Percentiles rank a stretch among this genome's conserved stretches.
Evolutionary conservation across 2,329 filamentous ascomycete species (phyloP).

Genomic region (Domatiomyces catenatus): DNA sequence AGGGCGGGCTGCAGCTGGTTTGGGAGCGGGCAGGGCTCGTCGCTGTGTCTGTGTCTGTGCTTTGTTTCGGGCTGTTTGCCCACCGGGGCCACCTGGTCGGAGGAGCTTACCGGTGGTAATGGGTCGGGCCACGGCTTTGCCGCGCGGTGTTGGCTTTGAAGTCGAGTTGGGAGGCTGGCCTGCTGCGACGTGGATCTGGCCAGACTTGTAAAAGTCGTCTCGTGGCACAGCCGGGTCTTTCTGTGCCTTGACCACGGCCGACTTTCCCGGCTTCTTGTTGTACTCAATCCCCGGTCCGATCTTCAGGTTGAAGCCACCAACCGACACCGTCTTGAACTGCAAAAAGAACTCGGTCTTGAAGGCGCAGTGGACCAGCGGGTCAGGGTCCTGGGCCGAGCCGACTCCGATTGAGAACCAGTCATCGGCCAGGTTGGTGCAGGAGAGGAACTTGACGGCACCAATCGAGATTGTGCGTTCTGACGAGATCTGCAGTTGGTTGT

Average conservation of each 20-base stretch:
- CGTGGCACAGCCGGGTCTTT: slow-evolving; percentile 63
- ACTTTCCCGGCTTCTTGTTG: slow-evolving; percentile 93
- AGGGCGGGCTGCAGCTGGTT: slow-evolving; percentile 24
- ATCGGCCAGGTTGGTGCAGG: slow-evolving; percentile 66
- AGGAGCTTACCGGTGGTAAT: slow-evolving; percentile 90
- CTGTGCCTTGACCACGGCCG: slow-evolving; percentile 71
- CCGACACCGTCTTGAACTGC: slow-evolving; percentile 66
- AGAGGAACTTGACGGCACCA: slow-evolving; percentile 76
- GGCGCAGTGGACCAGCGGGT: slow-evolving; percentile 83
- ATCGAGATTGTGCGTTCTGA: slow-evolving; percentile 70
- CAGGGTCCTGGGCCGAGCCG: slow-evolving; percentile 78
- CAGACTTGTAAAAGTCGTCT: slow-evolving; percentile 86
- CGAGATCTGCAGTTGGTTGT: slow-evolving; percentile 65
- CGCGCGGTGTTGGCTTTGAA: slow-evolving; percentile 72
- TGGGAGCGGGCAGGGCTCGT: slow-evolving; percentile 23
- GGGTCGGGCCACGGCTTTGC: slow-evolving; percentile 72
- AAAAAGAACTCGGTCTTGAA: slow-evolving; percentile 97
- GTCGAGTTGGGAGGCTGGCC: slow-evolving; percentile 72
- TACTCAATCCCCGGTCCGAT: slow-evolving; percentile 79
- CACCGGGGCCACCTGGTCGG: slow-evolving; percentile 72
- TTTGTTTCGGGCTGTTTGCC: slow-evolving; percentile 52
- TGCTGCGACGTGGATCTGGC: slow-evolving; percentile 68
- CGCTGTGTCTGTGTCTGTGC: slow-evolving; percentile 2
- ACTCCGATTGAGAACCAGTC: slow-evolving; percentile 94
- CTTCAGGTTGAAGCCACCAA: slow-evolving; percentile 65